These are phyloP conservation scores for Picea abies DNA, from an alignment of 83 land plant genomes.

Conservation along the genomic window DNA sequence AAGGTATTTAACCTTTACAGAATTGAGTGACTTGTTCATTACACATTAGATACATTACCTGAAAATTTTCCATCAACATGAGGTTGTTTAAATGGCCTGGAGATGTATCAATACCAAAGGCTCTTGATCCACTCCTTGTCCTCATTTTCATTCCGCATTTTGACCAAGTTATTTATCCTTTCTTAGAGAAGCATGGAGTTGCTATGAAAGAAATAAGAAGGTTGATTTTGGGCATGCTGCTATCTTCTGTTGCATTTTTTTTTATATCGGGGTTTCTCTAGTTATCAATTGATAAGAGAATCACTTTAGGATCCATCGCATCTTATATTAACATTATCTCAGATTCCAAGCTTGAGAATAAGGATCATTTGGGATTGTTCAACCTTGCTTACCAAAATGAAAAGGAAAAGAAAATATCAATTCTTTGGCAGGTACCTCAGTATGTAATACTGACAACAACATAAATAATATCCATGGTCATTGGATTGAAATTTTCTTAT, in stretches of 20 bases:
- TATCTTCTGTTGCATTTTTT: constrained; percentile 12
- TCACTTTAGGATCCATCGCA: neutral
- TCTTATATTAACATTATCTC: neutral
- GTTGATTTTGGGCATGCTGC: constrained; percentile 12
- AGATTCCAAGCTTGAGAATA: neutral
- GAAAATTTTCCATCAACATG: neutral
- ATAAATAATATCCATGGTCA: constrained; percentile 36
- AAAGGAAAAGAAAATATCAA: constrained; percentile 12
- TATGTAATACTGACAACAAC: constrained; percentile 18
- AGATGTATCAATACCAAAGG: no score
- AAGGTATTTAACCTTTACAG: constrained; percentile 60
- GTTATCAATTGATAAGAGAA: constrained; percentile 26
- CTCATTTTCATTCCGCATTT: no score
- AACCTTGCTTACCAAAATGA: neutral
- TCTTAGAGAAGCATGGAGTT: neutral
- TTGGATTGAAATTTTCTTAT: constrained; percentile 40
- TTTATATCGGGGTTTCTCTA: constrained; percentile 31
- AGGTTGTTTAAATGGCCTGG: no score
- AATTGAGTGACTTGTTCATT: constrained; percentile 61
- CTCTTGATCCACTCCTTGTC: no score
- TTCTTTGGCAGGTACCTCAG: no score
- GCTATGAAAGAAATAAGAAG: constrained; percentile 23
- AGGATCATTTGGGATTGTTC: neutral
- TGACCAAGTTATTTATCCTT: no score
- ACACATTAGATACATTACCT: constrained; percentile 50